Evolutionary conservation across 1,284 basidiomycete genomes (phyloP).

Genomic region (Sanguinoderma infundibulare): DNA sequence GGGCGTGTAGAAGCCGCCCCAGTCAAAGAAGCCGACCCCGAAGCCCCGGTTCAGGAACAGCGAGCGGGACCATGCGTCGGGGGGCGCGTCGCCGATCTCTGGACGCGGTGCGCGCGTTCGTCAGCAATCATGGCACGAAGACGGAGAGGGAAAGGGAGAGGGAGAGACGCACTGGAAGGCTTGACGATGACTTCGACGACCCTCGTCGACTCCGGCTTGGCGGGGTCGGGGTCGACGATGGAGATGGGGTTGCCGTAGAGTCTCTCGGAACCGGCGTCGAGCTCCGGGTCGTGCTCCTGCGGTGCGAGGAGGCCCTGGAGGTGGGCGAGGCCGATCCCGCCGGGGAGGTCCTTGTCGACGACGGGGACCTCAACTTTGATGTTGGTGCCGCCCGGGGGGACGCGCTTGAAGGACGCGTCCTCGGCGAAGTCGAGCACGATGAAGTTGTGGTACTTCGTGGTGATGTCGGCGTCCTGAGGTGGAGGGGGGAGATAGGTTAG

Average conservation of each 20-base stretch:
- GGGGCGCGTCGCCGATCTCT: neutral
- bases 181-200: conserved; percentile 28
- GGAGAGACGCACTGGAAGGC: conserved; percentile 24
- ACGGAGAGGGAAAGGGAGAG: neutral
- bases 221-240: neutral
- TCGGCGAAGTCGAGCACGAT: conserved; percentile 50
- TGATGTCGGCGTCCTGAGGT: conserved; percentile 51
- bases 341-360: conserved; percentile 23
- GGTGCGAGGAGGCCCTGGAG: conserved; percentile 28
- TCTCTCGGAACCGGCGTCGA: neutral
- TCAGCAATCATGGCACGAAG: too few relatives aligned
- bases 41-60: neutral
- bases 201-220: too few relatives aligned
- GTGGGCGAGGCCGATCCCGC: conserved; percentile 42
- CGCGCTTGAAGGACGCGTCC: conserved; percentile 40
- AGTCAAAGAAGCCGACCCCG: conserved; percentile 20
- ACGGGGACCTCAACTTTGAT: conserved; percentile 31
- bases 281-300: conserved; percentile 14
- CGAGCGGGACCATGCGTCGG: neutral
- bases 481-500: neutral
- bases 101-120: neutral
- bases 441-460: conserved; percentile 43
- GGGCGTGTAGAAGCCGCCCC: conserved; percentile 30
- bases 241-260: conserved; percentile 12
- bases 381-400: conserved; percentile 31